phyloP scores from a whole-genome alignment of 2,329 filamentous ascomycete genomes.

The Teratosphaeria viscida region DNA sequence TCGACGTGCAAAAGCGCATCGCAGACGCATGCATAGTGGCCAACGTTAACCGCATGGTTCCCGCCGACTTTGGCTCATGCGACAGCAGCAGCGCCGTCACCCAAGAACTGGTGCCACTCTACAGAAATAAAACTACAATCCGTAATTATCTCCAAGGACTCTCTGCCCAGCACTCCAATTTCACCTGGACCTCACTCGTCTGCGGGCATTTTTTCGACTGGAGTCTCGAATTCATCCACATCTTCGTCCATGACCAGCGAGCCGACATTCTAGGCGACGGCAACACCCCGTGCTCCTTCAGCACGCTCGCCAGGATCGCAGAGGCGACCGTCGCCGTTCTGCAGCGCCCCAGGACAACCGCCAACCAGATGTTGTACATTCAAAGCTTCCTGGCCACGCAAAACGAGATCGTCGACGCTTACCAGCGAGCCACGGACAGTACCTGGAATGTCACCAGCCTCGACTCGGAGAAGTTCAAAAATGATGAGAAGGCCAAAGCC shows the following conservation, averaged over 20 bases:
- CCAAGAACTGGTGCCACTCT: constrained; percentile 39
- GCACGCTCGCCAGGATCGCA: constrained; percentile 43
- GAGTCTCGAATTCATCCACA: constrained; percentile 45
- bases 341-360: constrained; percentile 39
- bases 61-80: constrained; percentile 46
- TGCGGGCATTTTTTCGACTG: constrained; percentile 53
- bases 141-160: constrained; percentile 43
- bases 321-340: constrained; percentile 43
- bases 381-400: constrained; percentile 49
- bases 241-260: constrained; percentile 40
- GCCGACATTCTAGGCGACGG: constrained; percentile 49
- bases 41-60: constrained; percentile 51
- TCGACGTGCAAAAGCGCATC: constrained; percentile 39
- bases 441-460: constrained; percentile 41
- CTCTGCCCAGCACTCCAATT: constrained; percentile 25
- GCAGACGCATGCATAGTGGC: constrained; percentile 50
- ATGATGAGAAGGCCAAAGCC: constrained; percentile 26
- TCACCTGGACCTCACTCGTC: constrained; percentile 52
- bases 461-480: constrained; percentile 23
- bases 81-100: constrained; percentile 28
- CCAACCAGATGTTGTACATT: constrained; percentile 49
- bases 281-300: constrained; percentile 40
- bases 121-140: constrained; percentile 38
- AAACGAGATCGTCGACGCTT: constrained; percentile 43
- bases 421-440: constrained; percentile 42